phyloP scores from a whole-genome alignment of 768 basidiomycete genomes.

The Lactarius psammicola region DNA sequence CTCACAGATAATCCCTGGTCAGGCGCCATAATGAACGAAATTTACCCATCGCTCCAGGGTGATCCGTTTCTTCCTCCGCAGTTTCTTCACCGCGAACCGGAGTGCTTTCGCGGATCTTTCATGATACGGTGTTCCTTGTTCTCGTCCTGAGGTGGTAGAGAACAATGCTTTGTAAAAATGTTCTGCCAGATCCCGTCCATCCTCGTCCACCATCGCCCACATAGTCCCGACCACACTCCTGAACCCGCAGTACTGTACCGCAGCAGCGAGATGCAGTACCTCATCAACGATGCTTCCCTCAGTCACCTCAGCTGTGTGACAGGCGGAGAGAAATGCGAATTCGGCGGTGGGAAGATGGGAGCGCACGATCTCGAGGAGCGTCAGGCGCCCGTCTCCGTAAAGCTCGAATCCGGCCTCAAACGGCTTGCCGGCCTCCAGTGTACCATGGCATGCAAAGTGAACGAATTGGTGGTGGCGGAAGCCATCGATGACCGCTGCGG shows the following conservation, averaged over 20 bases:
- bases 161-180: neutral
- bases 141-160: neutral
- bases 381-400: neutral
- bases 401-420: conserved; percentile 8
- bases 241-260: conserved; percentile 19
- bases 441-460: conserved; percentile 17
- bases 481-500: neutral
- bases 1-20: neutral
- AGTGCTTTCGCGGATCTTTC: neutral
- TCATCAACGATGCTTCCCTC: conserved; percentile 12
- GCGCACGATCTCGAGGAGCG: neutral
- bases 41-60: neutral
- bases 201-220: conserved; percentile 4
- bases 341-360: neutral
- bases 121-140: neutral
- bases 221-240: conserved; percentile 10
- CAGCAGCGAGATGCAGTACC: conserved; percentile 19
- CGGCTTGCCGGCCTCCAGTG: neutral
- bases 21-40: neutral
- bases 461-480: conserved; percentile 1
- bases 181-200: neutral
- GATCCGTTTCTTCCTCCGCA: neutral
- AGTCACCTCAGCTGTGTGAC: neutral
- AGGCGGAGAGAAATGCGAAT: conserved; percentile 11
- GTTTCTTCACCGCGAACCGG: neutral